Conservation (phyloP, 1,284 basidiomycete species). For the Puccinia hordei region DNA sequence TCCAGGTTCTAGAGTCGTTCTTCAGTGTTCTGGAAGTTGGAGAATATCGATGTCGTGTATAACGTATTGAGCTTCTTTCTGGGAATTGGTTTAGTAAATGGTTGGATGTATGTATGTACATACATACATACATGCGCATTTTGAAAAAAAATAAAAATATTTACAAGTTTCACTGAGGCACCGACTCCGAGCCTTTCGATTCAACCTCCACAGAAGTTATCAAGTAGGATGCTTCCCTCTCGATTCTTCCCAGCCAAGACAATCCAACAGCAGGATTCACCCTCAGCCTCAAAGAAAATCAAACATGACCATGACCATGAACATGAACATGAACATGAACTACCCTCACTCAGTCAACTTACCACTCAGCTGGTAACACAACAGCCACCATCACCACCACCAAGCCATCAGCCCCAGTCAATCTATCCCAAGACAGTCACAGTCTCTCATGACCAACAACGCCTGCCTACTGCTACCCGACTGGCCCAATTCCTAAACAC, state of each 20-base stretch:
- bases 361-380: neutral
- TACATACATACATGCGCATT: too few relatives aligned
- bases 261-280: neutral
- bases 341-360: neutral
- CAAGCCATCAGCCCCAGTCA: neutral
- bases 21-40: neutral
- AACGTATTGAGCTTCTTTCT: too few relatives aligned
- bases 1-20: too few relatives aligned
- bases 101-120: neutral
- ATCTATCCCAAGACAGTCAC: neutral
- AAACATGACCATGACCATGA: neutral
- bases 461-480: conserved; percentile 5
- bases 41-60: too few relatives aligned
- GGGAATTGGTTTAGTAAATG: too few relatives aligned
- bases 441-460: neutral
- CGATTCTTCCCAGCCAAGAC: conserved; percentile 1
- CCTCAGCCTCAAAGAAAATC: neutral
- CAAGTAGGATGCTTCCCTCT: conserved; percentile 20
- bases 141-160: too few relatives aligned
- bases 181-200: too few relatives aligned
- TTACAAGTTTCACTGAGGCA: too few relatives aligned
- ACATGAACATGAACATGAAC: conserved; percentile 4
- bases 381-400: neutral
- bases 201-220: too few relatives aligned
- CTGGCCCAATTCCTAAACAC: conserved; percentile 20